Conservation (phyloP, 495 filamentous ascomycete species). For the Xylaria cubensis region DNA sequence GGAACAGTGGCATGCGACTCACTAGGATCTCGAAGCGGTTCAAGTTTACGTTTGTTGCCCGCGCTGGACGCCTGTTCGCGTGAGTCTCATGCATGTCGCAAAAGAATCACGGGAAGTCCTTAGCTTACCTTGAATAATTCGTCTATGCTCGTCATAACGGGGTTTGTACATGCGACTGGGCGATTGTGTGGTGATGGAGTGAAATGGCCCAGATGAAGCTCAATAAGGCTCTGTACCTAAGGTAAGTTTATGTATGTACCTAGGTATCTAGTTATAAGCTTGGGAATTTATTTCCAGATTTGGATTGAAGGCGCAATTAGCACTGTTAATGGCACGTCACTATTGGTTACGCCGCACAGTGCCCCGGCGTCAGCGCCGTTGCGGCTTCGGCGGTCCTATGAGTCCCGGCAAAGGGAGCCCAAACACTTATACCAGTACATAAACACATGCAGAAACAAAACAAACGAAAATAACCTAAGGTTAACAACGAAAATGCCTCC, state of each 20-base stretch:
- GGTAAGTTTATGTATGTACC: background rate
- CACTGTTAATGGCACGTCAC: background rate
- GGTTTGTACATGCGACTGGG: background rate
- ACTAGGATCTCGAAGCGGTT: constrained; percentile 74
- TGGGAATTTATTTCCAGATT: background rate
- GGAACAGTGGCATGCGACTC: constrained; percentile 37
- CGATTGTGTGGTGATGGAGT: background rate
- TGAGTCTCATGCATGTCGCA: constrained; percentile 30
- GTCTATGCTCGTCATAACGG: constrained; percentile 74
- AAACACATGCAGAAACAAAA: background rate
- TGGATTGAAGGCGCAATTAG: background rate
- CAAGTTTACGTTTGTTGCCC: constrained; percentile 77
- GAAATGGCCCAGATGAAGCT: background rate
- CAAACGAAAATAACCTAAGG: background rate
- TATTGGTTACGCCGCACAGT: background rate
- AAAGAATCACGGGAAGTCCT: background rate
- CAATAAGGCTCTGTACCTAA: too few relatives aligned
- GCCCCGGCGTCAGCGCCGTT: background rate
- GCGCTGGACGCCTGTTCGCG: constrained; percentile 56
- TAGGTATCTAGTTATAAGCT: background rate
- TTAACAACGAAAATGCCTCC: constrained; percentile 54
- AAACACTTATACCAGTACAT: background rate
- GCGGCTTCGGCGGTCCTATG: background rate
- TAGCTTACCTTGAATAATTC: constrained; percentile 79
- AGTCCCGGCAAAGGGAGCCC: background rate